Conservation (phyloP, 2,329 filamentous ascomycete genomes). For the Cadophora gregata region DNA sequence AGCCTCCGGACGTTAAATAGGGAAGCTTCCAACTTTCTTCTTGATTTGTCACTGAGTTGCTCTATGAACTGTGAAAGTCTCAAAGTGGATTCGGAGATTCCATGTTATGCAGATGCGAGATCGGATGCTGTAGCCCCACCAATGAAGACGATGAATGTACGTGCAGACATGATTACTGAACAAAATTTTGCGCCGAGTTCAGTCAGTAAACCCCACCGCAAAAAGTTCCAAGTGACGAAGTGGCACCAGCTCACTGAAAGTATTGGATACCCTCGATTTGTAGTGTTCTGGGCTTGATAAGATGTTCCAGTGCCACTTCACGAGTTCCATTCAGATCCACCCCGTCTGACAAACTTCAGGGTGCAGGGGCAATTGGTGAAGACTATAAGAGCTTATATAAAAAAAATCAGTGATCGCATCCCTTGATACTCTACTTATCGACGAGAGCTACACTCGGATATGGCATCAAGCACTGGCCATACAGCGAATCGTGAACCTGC, state of each 20-base stretch:
- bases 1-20: too few relatives aligned
- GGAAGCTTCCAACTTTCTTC: background rate
- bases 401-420: background rate
- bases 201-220: background rate
- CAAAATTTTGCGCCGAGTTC: background rate
- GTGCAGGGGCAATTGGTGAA: background rate
- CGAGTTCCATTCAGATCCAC: background rate
- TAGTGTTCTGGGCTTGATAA: background rate
- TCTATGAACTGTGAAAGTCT: background rate
- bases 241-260: background rate
- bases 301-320: background rate
- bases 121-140: constrained; percentile 5
- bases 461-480: background rate
- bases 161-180: background rate
- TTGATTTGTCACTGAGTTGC: background rate
- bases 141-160: background rate
- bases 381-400: background rate
- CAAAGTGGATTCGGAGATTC: background rate
- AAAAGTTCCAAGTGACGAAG: background rate
- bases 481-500: background rate
- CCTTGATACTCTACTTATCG: background rate
- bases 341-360: background rate
- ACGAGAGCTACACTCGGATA: background rate
- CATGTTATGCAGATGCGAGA: background rate
- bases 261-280: background rate